These are phyloP conservation scores for Amanita jacksonii DNA, from an alignment of 768 basidiomycete genomes.

Conservation along the genomic window DNA sequence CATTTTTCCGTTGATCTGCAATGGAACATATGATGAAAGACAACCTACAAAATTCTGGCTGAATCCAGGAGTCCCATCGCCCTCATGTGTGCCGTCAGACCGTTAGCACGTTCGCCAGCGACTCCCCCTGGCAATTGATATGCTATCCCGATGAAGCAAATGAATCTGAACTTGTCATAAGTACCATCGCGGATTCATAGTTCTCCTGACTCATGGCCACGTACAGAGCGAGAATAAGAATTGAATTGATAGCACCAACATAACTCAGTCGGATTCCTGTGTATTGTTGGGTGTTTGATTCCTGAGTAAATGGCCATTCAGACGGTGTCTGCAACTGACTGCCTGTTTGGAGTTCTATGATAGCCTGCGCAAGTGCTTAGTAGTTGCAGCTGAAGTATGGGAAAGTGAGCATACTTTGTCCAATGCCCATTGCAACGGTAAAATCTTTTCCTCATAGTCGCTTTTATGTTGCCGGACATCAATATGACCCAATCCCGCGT, in stretches of 20 bases:
- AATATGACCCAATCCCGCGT: slow-evolving; percentile 53
- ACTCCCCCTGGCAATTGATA: slow-evolving; percentile 74
- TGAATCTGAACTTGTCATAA: slow-evolving; percentile 34
- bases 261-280: slow-evolving; percentile 50
- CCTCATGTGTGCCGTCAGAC: slow-evolving; percentile 64
- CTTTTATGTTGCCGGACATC: slow-evolving; percentile 58
- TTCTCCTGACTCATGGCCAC: slow-evolving; percentile 14
- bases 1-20: slow-evolving; percentile 19
- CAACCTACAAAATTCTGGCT: slow-evolving; percentile 50
- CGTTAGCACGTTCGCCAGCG: slow-evolving; percentile 51
- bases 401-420: slow-evolving; percentile 45
- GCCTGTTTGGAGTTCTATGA: slow-evolving; percentile 61
- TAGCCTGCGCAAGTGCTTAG: slow-evolving; percentile 35
- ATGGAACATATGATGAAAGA: slow-evolving; percentile 1
- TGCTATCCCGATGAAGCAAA: slow-evolving; percentile 62
- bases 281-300: slow-evolving; percentile 55
- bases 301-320: slow-evolving; percentile 65
- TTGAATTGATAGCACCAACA: slow-evolving; percentile 46
- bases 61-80: slow-evolving; percentile 73
- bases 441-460: slow-evolving; percentile 55
- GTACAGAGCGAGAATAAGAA: slow-evolving; percentile 62
- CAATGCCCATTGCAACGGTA: slow-evolving; percentile 72
- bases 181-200: slow-evolving; percentile 1
- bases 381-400: neutral
- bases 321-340: slow-evolving; percentile 43